Evolutionary conservation across 139 green algal species (phyloP).

Genomic region (Mesotaenium endlicherianum): DNA sequence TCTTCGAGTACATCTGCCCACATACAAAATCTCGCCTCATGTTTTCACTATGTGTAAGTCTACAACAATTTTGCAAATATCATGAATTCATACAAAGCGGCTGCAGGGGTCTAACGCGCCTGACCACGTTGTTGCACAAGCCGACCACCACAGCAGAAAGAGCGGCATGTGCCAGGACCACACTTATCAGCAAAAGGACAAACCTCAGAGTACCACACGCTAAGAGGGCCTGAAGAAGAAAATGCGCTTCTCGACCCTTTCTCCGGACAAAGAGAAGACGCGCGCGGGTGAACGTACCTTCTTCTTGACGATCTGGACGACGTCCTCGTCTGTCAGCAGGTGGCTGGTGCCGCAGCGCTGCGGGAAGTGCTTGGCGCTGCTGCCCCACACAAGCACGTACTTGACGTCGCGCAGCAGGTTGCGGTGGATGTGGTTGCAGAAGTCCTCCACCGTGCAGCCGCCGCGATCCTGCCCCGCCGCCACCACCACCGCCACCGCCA

Average conservation of each 20-base stretch:
- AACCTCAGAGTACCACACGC: not conserved
- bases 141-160: not conserved
- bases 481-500: too few relatives aligned
- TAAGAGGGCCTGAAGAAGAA: not conserved
- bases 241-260: not conserved
- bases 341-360: conserved; percentile 75
- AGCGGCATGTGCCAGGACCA: not conserved
- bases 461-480: conserved; percentile 70
- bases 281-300: conserved; percentile 61
- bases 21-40: not conserved
- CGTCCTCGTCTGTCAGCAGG: conserved; percentile 66
- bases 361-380: conserved; percentile 89
- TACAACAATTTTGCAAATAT: too few relatives aligned
- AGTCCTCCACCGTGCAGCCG: conserved; percentile 73
- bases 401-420: conserved; percentile 78
- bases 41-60: too few relatives aligned
- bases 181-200: not conserved
- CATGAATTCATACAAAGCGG: too few relatives aligned
- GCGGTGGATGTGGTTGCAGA: conserved; percentile 77
- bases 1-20: not conserved
- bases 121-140: not conserved
- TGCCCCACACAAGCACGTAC: conserved; percentile 95
- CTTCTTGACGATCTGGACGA: conserved; percentile 90
- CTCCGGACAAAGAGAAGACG: not conserved
- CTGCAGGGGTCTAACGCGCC: not conserved